phyloP scores from a whole-genome alignment of 192 early-diverging fungal species.

The Gamsiella multidivaricata region DNA sequence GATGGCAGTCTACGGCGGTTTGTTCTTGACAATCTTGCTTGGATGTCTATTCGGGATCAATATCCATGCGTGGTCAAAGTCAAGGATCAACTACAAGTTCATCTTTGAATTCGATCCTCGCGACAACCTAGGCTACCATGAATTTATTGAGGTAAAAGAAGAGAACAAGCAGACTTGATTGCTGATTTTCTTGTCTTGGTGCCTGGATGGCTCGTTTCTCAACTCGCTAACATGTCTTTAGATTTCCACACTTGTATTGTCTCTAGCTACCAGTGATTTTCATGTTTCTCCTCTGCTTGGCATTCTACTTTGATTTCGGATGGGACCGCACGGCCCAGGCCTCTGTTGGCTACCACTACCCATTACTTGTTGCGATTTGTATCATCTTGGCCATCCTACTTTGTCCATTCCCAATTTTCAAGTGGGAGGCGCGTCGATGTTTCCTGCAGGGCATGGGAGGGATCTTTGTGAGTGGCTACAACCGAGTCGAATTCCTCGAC shows the following conservation, averaged over 20 bases:
- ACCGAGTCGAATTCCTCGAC: conserved; percentile 81
- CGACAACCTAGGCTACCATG: conserved; percentile 72
- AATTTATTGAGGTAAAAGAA: conserved; percentile 82
- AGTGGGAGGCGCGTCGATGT: conserved; percentile 25
- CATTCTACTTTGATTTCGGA: conserved; percentile 36
- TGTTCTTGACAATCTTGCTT: conserved; percentile 71
- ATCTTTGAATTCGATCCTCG: conserved; percentile 84
- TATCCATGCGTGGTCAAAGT: conserved; percentile 69
- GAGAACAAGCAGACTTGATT: too few species aligned
- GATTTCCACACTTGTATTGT: neutral
- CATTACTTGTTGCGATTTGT: conserved; percentile 17
- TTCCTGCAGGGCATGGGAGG: conserved; percentile 58
- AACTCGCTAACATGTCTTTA: too few species aligned
- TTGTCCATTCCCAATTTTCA: conserved; percentile 23
- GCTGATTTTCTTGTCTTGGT: too few species aligned
- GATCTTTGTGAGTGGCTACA: conserved; percentile 66
- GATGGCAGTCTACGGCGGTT: conserved; percentile 73
- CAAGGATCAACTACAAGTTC: conserved; percentile 83
- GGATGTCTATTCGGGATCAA: conserved; percentile 72
- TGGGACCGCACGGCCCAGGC: neutral
- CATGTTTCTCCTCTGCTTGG: conserved; percentile 51
- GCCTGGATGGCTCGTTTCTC: too few species aligned
- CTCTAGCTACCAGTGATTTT: conserved; percentile 41
- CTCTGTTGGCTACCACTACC: conserved; percentile 12
- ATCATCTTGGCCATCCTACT: conserved; percentile 10